Conservation (phyloP, 306 rosid species). For the Lathyrus tuberosus region DNA sequence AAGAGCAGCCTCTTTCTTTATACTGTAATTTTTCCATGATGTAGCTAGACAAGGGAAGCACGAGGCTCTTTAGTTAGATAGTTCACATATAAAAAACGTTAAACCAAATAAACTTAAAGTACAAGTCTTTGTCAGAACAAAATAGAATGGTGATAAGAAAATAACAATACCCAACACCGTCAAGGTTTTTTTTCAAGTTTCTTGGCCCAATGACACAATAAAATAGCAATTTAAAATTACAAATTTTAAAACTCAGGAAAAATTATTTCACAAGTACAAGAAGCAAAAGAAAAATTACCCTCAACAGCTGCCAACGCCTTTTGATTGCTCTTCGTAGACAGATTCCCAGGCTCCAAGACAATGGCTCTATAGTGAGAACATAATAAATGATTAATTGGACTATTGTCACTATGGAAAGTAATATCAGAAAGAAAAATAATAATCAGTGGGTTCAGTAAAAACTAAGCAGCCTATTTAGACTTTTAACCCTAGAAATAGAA, state of each 20-base stretch:
- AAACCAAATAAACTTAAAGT: conserved; percentile 26
- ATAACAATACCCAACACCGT: conserved; percentile 29
- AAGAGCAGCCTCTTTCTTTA: conserved; percentile 75
- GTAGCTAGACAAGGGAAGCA: conserved; percentile 62
- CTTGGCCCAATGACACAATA: conserved; percentile 21
- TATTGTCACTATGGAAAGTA: conserved; percentile 16
- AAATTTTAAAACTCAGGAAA: background rate
- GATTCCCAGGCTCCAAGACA: conserved; percentile 85
- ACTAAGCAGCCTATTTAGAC: conserved; percentile 19
- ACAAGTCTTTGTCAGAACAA: conserved; percentile 38
- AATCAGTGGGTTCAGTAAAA: conserved; percentile 22
- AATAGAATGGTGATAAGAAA: conserved; percentile 34
- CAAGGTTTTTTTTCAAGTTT: background rate
- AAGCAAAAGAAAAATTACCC: conserved; percentile 50
- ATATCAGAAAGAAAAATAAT: conserved; percentile 9
- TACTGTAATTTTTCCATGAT: conserved; percentile 67
- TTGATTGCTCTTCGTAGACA: conserved; percentile 69
- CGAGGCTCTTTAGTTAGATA: conserved; percentile 37
- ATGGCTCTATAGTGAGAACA: conserved; percentile 70
- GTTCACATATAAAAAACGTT: conserved; percentile 17
- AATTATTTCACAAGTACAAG: conserved; percentile 16
- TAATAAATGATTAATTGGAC: conserved; percentile 32
- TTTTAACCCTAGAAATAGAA: conserved; percentile 27
- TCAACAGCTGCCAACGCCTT: conserved; percentile 75
- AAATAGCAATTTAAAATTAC: conserved; percentile 21